phyloP scores from a whole-genome alignment of 768 basidiomycete genomes.

The Suillus tomentosus region DNA sequence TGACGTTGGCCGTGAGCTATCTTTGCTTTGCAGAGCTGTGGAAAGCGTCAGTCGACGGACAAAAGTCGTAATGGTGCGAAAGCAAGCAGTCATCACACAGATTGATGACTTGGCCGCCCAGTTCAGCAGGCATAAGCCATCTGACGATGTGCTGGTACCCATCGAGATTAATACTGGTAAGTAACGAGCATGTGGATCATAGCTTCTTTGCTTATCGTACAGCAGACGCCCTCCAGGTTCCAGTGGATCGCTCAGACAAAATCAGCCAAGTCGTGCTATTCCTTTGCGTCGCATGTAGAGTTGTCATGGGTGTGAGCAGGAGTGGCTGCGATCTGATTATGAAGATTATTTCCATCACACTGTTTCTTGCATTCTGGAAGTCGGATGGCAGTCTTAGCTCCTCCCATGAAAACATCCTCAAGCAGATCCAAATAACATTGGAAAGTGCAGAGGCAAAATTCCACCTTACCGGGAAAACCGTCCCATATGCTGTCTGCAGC shows the following conservation, averaged over 20 bases:
- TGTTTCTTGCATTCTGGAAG: background rate
- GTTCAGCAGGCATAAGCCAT: too few species aligned
- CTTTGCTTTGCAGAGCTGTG: background rate
- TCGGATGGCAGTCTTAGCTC: conserved; percentile 4
- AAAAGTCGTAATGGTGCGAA: background rate
- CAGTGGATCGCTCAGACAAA: too few species aligned
- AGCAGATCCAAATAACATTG: background rate
- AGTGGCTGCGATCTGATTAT: conserved; percentile 20
- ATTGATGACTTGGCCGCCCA: too few species aligned
- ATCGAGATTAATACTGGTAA: too few species aligned
- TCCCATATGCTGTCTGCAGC: conserved; percentile 9
- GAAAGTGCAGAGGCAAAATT: background rate
- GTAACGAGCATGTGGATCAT: too few species aligned
- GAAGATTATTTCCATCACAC: background rate
- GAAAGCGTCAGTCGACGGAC: background rate
- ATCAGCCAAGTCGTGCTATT: too few species aligned
- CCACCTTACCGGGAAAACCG: background rate
- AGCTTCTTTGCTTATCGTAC: too few species aligned
- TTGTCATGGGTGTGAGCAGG: conserved; percentile 21
- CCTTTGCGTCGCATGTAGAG: background rate
- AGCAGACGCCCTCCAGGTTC: too few species aligned
- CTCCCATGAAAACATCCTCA: conserved; percentile 7
- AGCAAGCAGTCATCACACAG: background rate
- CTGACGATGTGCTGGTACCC: too few species aligned
- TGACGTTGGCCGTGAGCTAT: background rate